phyloP scores from a whole-genome alignment of 2,329 filamentous ascomycete species.

The Truncatella angustata region DNA sequence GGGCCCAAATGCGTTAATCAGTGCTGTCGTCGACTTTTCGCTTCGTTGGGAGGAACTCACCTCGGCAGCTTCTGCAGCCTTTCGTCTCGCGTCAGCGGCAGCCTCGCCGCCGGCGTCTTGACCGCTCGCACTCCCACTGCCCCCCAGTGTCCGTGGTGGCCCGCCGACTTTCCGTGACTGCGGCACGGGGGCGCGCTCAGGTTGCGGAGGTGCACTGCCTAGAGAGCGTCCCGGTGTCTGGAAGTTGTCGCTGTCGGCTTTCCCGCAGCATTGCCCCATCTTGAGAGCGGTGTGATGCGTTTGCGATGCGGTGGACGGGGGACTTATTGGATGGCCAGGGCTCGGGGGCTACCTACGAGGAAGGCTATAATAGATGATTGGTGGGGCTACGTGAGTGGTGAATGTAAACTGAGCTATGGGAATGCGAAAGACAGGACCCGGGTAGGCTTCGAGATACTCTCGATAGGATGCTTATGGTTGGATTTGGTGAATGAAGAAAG shows the following conservation, averaged over 20 bases:
- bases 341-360: no score
- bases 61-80: conserved; percentile 81
- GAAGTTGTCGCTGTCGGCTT: conserved; percentile 66
- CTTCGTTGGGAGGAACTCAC: conserved; percentile 40
- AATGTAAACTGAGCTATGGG: no score
- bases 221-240: conserved; percentile 70
- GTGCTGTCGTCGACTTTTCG: not conserved
- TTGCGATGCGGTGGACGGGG: no score
- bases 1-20: not conserved
- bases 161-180: conserved; percentile 46
- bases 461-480: not conserved
- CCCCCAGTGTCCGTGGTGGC: conserved; percentile 64
- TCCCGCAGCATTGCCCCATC: conserved; percentile 93
- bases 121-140: conserved; percentile 28
- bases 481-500: no score
- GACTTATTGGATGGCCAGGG: no score
- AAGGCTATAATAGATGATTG: not conserved
- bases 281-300: not conserved
- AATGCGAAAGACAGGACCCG: not conserved
- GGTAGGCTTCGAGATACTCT: not conserved
- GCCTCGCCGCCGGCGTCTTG: conserved; percentile 16
- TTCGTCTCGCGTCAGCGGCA: conserved; percentile 62
- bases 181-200: conserved; percentile 50
- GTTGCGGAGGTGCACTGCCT: conserved; percentile 52
- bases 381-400: no score